Evolutionary conservation across 1,284 basidiomycete species (phyloP), one percentile per base, ranked within the genome.

Genomic region (Apiotrichum sp.): DNA sequence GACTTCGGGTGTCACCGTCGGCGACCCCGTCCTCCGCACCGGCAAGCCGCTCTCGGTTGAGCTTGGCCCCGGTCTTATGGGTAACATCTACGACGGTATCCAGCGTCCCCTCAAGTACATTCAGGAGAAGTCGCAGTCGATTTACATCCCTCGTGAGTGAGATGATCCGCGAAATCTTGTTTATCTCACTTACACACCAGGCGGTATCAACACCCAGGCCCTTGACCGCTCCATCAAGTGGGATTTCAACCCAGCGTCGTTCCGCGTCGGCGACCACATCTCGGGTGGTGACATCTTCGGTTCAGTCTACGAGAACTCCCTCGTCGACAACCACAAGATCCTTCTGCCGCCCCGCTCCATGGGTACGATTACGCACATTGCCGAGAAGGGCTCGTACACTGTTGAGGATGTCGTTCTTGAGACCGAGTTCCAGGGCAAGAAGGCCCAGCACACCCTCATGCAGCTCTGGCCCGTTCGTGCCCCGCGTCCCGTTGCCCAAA

Each of bases 381-480:
- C 90, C 43, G 93, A 95, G 77, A 93, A 92, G 79, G 95, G 95
- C 65, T 87, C 86, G 67, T 99, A 98, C 78, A 81, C 84, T 44
- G 89, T 99, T 51, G 82, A 96, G 89, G 95, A 99, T 72, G 81
- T 95, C 47, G 88, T 99, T 10, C 80, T 98, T 55, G 95, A 98
- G 79, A 97, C 93, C 35, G 96, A 98, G 72, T 98, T 99, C 73
- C 86, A 98, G 65, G 96, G 95, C 66, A 92, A 93, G 80, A 88
- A 83, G 56, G 89, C 92, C n/a, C 82, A 93, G 70, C 93, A 98
- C 76, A 88, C 89, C 10, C 87, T 99, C 86, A 89, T 95, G 86
- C 95, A 98, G 73, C 80, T 93, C 40, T 99, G 96, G 96, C 96
- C 96, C 63, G 96, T 98, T 60, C 91, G 96, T 75, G 96, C 95